These are phyloP conservation scores for Lizonia empirigonia DNA, from an alignment of 2,329 filamentous ascomycete genomes.

Conservation along the genomic window DNA sequence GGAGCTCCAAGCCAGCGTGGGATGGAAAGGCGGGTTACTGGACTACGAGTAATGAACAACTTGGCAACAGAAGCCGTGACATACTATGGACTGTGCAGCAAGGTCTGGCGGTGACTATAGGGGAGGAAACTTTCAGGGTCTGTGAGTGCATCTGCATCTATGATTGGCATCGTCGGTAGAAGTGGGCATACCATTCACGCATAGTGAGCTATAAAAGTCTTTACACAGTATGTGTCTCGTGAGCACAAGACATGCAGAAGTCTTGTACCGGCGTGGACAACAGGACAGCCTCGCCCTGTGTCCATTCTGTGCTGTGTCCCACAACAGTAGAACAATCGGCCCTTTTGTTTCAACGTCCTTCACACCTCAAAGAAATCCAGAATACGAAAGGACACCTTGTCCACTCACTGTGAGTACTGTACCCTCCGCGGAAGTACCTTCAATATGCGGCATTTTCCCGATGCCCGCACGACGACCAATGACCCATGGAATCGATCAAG, in stretches of 20 bases:
- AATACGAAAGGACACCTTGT: neutral
- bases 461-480: neutral
- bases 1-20: conserved; percentile 3
- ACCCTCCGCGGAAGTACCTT: conserved; percentile 1
- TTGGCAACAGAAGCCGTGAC: neutral
- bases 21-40: neutral
- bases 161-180: neutral
- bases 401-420: neutral
- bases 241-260: conserved; percentile 3
- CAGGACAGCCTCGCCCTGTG: neutral
- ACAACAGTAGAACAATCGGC: conserved; percentile 3
- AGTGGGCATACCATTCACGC: neutral
- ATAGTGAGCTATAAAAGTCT: conserved; percentile 13
- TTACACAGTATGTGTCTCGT: neutral
- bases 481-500: neutral
- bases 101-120: neutral
- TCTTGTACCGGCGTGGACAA: conserved; percentile 4
- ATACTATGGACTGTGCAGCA: neutral
- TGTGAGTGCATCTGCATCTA: neutral
- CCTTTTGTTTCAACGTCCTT: conserved; percentile 2
- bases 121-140: neutral
- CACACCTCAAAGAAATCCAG: neutral
- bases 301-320: neutral
- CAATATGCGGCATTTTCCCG: neutral
- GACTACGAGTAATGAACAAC: conserved; percentile 1